These are phyloP conservation scores for Linanthus parryae DNA, from an alignment of 148 eudicot species.

Conservation along the genomic window DNA sequence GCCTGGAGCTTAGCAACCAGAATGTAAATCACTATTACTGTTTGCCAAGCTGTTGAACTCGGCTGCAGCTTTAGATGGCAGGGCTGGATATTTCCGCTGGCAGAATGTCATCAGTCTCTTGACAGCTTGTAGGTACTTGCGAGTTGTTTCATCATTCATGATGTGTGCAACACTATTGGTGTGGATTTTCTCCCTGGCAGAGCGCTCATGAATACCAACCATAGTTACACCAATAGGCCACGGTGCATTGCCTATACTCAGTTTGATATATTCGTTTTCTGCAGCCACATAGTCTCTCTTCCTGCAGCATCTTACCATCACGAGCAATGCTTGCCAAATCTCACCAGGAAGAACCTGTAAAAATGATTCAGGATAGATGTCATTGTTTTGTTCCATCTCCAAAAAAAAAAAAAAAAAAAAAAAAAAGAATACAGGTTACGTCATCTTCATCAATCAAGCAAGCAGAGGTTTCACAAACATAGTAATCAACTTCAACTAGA, in stretches of 20 bases:
- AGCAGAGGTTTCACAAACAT: too few species aligned
- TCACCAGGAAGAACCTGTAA: conserved; percentile 60
- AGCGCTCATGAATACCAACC: conserved; percentile 96
- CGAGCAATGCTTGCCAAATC: conserved; percentile 49
- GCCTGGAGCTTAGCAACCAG: too few species aligned
- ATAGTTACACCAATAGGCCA: conserved; percentile 97
- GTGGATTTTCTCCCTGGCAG: conserved; percentile 83
- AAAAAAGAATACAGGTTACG: too few species aligned
- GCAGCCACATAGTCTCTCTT: conserved; percentile 74
- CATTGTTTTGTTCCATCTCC: too few species aligned
- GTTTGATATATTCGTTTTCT: conserved; percentile 69
- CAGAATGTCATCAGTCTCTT: conserved; percentile 78
- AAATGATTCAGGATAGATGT: too few species aligned
- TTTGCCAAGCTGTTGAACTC: conserved; percentile 87
- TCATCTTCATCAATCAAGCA: too few species aligned
- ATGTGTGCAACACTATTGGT: conserved; percentile 88
- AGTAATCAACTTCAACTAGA: too few species aligned
- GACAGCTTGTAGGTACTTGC: conserved; percentile 75
- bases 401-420: too few species aligned
- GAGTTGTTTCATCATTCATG: conserved; percentile 88
- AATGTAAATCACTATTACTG: too few species aligned
- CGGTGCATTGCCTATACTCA: conserved; percentile 87
- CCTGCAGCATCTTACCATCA: conserved; percentile 59
- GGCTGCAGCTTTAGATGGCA: conserved; percentile 84
- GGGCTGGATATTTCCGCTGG: conserved; percentile 74